These are phyloP conservation scores for Populus hybrid DNA, from an alignment of 441 rosid genomes.

Conservation along the genomic window DNA sequence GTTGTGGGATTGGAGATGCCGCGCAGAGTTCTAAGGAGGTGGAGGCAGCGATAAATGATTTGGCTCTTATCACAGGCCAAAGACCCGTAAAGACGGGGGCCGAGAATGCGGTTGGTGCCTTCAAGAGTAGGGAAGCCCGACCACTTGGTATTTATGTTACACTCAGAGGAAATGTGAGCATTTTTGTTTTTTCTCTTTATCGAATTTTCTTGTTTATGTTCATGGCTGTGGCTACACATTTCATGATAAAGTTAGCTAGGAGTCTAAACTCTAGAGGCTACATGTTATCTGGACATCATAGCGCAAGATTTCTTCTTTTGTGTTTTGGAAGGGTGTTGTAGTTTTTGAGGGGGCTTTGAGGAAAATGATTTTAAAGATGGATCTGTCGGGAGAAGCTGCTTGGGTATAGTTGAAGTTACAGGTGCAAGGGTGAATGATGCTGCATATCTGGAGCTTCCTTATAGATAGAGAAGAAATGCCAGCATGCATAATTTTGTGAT, in stretches of 20 bases:
- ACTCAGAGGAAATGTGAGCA: conserved; percentile 78
- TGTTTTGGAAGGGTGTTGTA: background rate
- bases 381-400: background rate
- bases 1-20: conserved; percentile 95
- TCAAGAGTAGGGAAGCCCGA: conserved; percentile 86
- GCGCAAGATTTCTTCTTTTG: background rate
- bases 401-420: background rate
- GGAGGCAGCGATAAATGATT: conserved; percentile 79
- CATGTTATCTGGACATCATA: background rate
- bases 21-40: conserved; percentile 81
- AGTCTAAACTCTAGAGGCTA: background rate
- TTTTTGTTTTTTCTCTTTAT: background rate
- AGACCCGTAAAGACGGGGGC: conserved; percentile 87
- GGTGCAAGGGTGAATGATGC: conserved; percentile 1
- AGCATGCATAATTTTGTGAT: background rate
- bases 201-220: background rate
- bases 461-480: background rate
- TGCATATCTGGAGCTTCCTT: background rate
- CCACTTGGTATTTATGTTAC: conserved; percentile 87
- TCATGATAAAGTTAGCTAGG: background rate
- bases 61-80: conserved; percentile 86
- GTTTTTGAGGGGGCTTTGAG: background rate
- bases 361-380: background rate
- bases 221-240: background rate
- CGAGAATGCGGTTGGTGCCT: conserved; percentile 64